These are phyloP conservation scores for Soucietia sequanensis DNA, from an alignment of 805 yeast genomes.

Conservation along the genomic window DNA sequence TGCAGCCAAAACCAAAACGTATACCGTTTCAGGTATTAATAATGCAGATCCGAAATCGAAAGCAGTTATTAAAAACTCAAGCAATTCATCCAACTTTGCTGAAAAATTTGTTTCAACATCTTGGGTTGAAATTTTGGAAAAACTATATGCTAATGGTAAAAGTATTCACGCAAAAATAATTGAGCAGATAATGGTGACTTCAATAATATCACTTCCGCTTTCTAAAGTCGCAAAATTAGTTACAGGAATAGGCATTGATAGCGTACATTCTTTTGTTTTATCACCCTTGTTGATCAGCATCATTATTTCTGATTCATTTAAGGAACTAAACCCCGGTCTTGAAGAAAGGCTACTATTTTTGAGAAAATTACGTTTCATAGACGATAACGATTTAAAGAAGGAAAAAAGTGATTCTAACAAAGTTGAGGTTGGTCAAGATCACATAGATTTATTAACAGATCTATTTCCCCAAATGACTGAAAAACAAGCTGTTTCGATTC, in stretches of 20 bases:
- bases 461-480: slow-evolving; percentile 64
- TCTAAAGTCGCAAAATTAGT: slow-evolving; percentile 42
- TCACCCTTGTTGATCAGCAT: slow-evolving; percentile 59
- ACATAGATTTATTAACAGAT: slow-evolving; percentile 46
- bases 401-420: slow-evolving; percentile 4
- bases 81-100: slow-evolving; percentile 39
- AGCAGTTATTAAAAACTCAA: slow-evolving; percentile 22
- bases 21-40: slow-evolving; percentile 11
- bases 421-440: slow-evolving; percentile 20
- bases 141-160: slow-evolving; percentile 54
- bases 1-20: slow-evolving; percentile 13
- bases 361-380: slow-evolving; percentile 14
- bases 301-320: slow-evolving; percentile 47
- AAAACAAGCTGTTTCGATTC: slow-evolving; percentile 46
- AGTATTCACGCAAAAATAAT: slow-evolving; percentile 48
- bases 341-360: slow-evolving; percentile 51
- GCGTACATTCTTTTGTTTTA: slow-evolving; percentile 39
- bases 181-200: slow-evolving; percentile 50
- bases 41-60: slow-evolving; percentile 13
- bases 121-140: slow-evolving; percentile 64
- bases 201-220: slow-evolving; percentile 49
- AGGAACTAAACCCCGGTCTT: slow-evolving; percentile 49
- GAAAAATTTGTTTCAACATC: slow-evolving; percentile 51
- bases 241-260: slow-evolving; percentile 42
- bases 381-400: slow-evolving; percentile 2